A percentile compares a stretch with the other conserved stretches of the same genome.
Conservation (phyloP, 2,329 filamentous ascomycete species). For the Penicillium crustosum region DNA sequence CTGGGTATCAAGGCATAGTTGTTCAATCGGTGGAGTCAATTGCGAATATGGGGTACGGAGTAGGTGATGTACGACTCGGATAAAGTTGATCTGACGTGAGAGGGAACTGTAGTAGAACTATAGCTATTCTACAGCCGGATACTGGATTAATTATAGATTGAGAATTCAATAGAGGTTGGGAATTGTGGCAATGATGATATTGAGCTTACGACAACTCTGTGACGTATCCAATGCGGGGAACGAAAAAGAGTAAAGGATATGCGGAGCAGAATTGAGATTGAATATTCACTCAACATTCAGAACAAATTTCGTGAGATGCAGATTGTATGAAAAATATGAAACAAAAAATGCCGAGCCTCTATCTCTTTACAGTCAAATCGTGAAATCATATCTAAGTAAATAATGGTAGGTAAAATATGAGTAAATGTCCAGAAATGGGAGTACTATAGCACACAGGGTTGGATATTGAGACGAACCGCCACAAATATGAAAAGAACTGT, state of each 20-base stretch:
- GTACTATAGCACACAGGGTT: background rate
- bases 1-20: too few relatives aligned
- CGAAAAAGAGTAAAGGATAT: too few relatives aligned
- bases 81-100: too few relatives aligned
- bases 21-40: too few relatives aligned
- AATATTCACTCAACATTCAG: too few relatives aligned
- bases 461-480: background rate
- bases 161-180: too few relatives aligned
- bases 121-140: too few relatives aligned
- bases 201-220: background rate
- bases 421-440: constrained; percentile 1
- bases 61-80: too few relatives aligned
- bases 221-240: background rate
- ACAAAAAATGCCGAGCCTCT: background rate
- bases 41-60: too few relatives aligned
- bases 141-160: too few relatives aligned
- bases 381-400: background rate
- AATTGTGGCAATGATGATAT: background rate
- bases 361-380: constrained; percentile 2
- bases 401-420: background rate
- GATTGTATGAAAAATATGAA: background rate
- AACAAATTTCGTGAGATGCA: background rate
- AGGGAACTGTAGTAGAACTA: too few relatives aligned
- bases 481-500: background rate
- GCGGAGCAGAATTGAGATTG: too few relatives aligned